phyloP scores from a whole-genome alignment of 345 rosid species.

The Citrus sp. region DNA sequence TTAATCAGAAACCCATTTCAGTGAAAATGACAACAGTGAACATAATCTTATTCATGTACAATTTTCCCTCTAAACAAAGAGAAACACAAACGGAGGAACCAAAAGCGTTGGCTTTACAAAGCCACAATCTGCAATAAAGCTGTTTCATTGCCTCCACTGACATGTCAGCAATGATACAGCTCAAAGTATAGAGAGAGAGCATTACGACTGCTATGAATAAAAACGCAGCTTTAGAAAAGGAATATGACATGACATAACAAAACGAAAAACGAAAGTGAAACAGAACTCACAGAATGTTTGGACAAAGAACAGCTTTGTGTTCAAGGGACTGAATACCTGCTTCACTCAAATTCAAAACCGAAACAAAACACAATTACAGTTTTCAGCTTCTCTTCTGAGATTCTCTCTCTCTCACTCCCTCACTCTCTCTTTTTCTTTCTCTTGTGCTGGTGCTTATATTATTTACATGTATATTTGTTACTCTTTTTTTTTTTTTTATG shows the following conservation, averaged over 20 bases:
- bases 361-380: slow-evolving; percentile 8
- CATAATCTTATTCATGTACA: not conserved
- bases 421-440: not conserved
- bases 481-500: too few species aligned
- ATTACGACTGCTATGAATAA: not conserved
- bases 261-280: not conserved
- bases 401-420: not conserved
- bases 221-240: not conserved
- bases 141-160: not conserved
- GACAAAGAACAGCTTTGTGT: not conserved
- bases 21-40: not conserved
- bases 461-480: not conserved
- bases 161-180: slow-evolving; percentile 6
- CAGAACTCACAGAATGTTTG: not conserved
- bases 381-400: not conserved
- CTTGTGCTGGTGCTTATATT: not conserved
- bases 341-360: not conserved
- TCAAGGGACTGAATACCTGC: not conserved
- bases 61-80: slow-evolving; percentile 11
- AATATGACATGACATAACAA: not conserved
- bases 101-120: not conserved
- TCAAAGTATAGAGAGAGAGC: not conserved
- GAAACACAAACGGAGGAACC: not conserved
- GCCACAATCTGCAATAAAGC: not conserved
- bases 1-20: not conserved